Percentiles rank a stretch among this genome's conserved stretches.
phyloP scores from a whole-genome alignment of 75 land plant genomes.

The Selaginella tamariscina region DNA sequence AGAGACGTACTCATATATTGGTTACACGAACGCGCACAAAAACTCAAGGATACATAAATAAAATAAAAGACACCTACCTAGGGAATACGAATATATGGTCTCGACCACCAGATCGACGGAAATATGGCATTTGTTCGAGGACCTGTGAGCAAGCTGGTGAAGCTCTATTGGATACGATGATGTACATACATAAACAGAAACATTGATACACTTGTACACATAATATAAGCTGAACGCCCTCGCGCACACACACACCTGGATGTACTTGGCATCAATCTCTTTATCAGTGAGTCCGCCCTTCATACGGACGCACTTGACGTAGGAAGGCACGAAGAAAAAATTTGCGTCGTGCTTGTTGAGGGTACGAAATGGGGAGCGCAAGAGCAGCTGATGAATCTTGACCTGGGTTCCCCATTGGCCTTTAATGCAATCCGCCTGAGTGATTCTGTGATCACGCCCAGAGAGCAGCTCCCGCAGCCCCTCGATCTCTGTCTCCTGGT shows the following conservation, averaged over 20 bases:
- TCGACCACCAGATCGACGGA: constrained; percentile 76
- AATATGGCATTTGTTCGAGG: constrained; percentile 81
- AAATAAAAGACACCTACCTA: constrained; percentile 33
- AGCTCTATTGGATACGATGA: no score
- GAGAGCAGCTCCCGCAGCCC: constrained; percentile 50
- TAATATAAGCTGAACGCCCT: not conserved
- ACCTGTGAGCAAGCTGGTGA: constrained; percentile 30
- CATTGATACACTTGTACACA: not conserved
- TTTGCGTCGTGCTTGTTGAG: constrained; percentile 64
- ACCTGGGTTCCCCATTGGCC: constrained; percentile 99
- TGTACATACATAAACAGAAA: not conserved
- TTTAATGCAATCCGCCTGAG: constrained; percentile 46
- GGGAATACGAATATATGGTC: constrained; percentile 87
- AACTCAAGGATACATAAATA: no score
- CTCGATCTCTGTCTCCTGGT: constrained; percentile 61
- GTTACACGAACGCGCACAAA: no score
- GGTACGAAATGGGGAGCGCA: constrained; percentile 51
- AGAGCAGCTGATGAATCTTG: constrained; percentile 61
- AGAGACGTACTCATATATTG: no score
- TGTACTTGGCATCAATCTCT: constrained; percentile 64
- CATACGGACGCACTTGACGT: constrained; percentile 93
- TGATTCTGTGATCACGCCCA: constrained; percentile 61
- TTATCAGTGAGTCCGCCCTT: constrained; percentile 76
- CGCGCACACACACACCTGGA: constrained; percentile 39
- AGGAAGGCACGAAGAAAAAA: constrained; percentile 85